Base-by-base conservation (phyloP, 495 filamentous ascomycete species). In the Aeminium ludgeri region DNA sequence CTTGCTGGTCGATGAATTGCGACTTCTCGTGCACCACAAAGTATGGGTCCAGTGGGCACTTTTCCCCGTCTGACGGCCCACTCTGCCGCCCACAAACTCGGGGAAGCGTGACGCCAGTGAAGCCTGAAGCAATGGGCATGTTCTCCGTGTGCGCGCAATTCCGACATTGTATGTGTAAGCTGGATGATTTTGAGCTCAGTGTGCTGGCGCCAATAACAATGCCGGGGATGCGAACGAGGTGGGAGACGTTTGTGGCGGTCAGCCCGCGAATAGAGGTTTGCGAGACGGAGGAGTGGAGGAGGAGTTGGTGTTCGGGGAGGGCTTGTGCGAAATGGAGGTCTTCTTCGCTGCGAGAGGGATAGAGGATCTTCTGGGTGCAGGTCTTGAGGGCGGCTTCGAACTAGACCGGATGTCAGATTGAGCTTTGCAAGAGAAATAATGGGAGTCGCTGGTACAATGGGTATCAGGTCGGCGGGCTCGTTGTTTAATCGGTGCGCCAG, bases 201-300 rank as follows among this genome's bases (percentile, higher is more conserved):
- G 91, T 92, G 0, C 87, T 94, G 36, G 91, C 91, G 36, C 91
- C 87, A 54, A 99, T 96, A 34, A 99, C 81, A 46, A 99, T 99
- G 28, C 91, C 91, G 6, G 89, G 87, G 34, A 96, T 92, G 34
- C 91, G 76, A 19, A 99, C 86, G 30, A 99, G 82, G 50, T 86
- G 76, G 6, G 89, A 92, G 49, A 99, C 87, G 55, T 82, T 91
- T 27, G 80, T 78, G 8, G 91, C 87, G 53, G 86, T 85, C 15
- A 99, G 71, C 49, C 93, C 82, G 45, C 91, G 85, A 51, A 99
- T 96, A 4, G 89, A 91, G 28, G 84, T 80, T 54, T 86, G 76
- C 31, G 86, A 78, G 50, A 83, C 86, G 34, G 70, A 78, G 32
- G 91, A 96, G 61, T 95, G 89, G 43, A 99, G 74, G 36, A 96